Conservation (phyloP, 495 filamentous ascomycete genomes). For the Parathielavia appendiculata region DNA sequence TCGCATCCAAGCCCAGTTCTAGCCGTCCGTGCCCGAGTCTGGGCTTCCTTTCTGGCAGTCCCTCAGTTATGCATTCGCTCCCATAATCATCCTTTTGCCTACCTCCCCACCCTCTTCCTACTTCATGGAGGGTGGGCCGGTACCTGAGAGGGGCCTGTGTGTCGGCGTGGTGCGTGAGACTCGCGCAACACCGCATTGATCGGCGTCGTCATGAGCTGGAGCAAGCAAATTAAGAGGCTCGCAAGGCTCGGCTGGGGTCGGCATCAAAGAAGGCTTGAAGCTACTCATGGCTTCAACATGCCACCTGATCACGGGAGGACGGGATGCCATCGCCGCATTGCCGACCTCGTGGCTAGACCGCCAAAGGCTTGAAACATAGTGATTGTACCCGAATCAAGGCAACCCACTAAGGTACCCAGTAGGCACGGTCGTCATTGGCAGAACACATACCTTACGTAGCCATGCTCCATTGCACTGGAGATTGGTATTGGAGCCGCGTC, state of each 20-base stretch:
- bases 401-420: slow-evolving; percentile 22
- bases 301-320: slow-evolving; percentile 13
- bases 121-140: slow-evolving; percentile 4
- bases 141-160: slow-evolving; percentile 4
- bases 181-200: slow-evolving; percentile 22
- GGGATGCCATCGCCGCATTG: slow-evolving; percentile 16
- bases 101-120: slow-evolving; percentile 8
- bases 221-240: slow-evolving; percentile 18
- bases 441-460: slow-evolving; percentile 6
- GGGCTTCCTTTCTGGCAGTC: slow-evolving; percentile 10
- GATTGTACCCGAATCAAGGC: too few species aligned
- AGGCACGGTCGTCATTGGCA: slow-evolving; percentile 24
- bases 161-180: neutral
- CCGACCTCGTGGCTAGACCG: slow-evolving; percentile 13
- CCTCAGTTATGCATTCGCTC: neutral
- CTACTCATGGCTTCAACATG: slow-evolving; percentile 6
- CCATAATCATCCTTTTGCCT: neutral
- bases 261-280: slow-evolving; percentile 24
- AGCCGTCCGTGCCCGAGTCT: slow-evolving; percentile 24
- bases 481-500: neutral
- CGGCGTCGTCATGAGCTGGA: slow-evolving; percentile 13
- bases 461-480: slow-evolving; percentile 11
- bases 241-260: slow-evolving; percentile 13
- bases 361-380: neutral
- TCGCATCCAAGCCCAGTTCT: slow-evolving; percentile 26